Evolutionary conservation across 345 rosid species (phyloP).

Genomic region (Arabidopsis thaliana): TAIR10.1 NC_003074.8:2499001-2499500

Average conservation of each 20-base stretch:
- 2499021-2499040: not conserved
- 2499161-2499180: too few relatives aligned
- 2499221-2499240: not conserved
- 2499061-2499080: constrained; percentile 6
- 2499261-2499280: constrained; percentile 6
- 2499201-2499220: too few relatives aligned
- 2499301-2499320: constrained; percentile 29
- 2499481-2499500: constrained; percentile 44
- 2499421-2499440: not conserved
- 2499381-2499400: not conserved
- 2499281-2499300: not conserved
- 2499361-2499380: not conserved
- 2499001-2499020: not conserved
- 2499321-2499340: not conserved
- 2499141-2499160: too few relatives aligned
- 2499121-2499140: not conserved
- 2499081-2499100: constrained; percentile 8
- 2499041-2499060: constrained; percentile 23
- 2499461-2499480: constrained; percentile 7
- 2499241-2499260: not conserved
- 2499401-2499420: constrained; percentile 1
- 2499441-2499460: not conserved
- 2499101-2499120: not conserved
- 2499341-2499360: constrained; percentile 10
- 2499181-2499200: too few relatives aligned